Conservation (phyloP, 2,329 filamentous ascomycete genomes). For the Pseudofabraea citricarpa region DNA sequence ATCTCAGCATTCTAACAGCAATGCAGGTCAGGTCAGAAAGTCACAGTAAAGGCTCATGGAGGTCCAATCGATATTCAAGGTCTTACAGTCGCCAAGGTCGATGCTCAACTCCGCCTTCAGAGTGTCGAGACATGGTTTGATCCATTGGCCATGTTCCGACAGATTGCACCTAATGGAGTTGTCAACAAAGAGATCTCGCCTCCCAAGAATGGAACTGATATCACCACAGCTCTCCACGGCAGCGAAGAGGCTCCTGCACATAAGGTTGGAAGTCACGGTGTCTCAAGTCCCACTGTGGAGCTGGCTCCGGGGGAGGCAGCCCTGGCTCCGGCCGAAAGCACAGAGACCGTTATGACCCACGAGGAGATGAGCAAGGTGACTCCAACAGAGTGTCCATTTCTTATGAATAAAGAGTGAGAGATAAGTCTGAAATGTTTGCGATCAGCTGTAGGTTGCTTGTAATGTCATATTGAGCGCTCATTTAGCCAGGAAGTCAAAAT, state of each 20-base stretch:
- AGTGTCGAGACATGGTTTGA: constrained; percentile 62
- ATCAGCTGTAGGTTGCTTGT: background rate
- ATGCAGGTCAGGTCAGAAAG: constrained; percentile 55
- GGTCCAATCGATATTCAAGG: constrained; percentile 59
- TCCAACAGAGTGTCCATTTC: constrained; percentile 8
- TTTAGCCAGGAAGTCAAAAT: background rate
- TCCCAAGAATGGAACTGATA: constrained; percentile 5
- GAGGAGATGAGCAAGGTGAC: constrained; percentile 9
- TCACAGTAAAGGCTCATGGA: constrained; percentile 56
- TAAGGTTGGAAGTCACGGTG: background rate
- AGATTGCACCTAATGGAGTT: constrained; percentile 47
- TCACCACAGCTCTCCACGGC: constrained; percentile 13
- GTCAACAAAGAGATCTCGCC: constrained; percentile 9
- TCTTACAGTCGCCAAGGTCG: constrained; percentile 55
- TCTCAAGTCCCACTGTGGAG: constrained; percentile 5
- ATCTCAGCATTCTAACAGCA: constrained; percentile 7
- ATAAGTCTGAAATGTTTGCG: background rate
- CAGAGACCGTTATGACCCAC: constrained; percentile 2
- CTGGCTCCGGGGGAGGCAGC: constrained; percentile 4
- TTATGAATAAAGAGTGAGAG: constrained; percentile 10
- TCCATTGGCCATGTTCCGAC: constrained; percentile 61
- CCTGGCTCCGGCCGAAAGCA: constrained; percentile 3
- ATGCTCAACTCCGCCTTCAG: constrained; percentile 53
- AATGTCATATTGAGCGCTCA: background rate
- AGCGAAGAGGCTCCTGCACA: constrained; percentile 4